Percentiles rank a stretch among this genome's conserved stretches.
Evolutionary conservation across 257 asterid species (phyloP).

Genomic region (Solanum sitiens): DNA sequence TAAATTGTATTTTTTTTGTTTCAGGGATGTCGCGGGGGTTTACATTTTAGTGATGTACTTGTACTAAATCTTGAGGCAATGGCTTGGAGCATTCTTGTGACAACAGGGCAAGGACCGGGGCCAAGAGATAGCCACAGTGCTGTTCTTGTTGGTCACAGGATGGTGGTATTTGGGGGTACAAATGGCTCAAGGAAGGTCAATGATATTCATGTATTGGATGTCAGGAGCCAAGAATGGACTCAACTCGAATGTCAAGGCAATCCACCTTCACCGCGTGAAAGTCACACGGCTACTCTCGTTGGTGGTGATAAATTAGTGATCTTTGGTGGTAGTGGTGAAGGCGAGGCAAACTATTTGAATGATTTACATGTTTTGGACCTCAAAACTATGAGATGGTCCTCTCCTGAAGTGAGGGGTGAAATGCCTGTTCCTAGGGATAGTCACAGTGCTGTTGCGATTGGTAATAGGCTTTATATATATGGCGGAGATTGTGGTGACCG

Average conservation of each 20-base stretch:
- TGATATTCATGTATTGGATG: conserved; percentile 64
- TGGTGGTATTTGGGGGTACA: conserved; percentile 88
- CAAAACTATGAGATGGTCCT: conserved; percentile 68
- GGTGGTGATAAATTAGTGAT: conserved; percentile 48
- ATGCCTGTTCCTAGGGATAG: conserved; percentile 81
- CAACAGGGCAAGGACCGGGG: conserved; percentile 78
- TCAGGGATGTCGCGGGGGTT: conserved; percentile 90
- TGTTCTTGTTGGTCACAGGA: conserved; percentile 49
- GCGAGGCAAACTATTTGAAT: conserved; percentile 69
- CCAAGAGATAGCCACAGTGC: conserved; percentile 90
- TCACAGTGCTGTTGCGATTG: conserved; percentile 63
- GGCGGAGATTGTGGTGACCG: conserved; percentile 96
- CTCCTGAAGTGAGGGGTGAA: conserved; percentile 42
- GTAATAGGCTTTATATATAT: conserved; percentile 44
- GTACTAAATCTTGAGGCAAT: conserved; percentile 54
- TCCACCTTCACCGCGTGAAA: conserved; percentile 78
- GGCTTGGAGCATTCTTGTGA: conserved; percentile 65
- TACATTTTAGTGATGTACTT: conserved; percentile 85
- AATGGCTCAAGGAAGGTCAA: conserved; percentile 77
- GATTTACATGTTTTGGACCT: conserved; percentile 74
- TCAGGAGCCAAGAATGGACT: conserved; percentile 59
- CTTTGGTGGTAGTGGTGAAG: conserved; percentile 95
- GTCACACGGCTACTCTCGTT: conserved; percentile 66
- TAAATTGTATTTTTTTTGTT: neutral
- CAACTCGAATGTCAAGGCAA: conserved; percentile 58